Conservation (phyloP, 2,329 filamentous ascomycete species). For the Sordariomycetes sp. region DNA sequence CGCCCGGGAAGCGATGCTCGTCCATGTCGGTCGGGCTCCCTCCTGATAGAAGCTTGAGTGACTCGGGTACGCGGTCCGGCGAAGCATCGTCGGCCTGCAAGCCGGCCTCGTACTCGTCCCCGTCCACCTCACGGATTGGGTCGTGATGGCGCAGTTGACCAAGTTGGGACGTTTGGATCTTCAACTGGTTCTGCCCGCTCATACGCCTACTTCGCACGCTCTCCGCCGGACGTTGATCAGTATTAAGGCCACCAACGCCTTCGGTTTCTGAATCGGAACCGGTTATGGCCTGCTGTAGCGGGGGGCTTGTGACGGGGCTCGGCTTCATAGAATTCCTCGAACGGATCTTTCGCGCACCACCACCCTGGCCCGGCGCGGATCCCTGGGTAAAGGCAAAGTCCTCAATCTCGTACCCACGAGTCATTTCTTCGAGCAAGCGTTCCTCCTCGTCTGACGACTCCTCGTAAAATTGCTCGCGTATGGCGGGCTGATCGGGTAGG, state of each 20-base stretch:
- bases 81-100: neutral
- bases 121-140: neutral
- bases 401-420: constrained; percentile 69
- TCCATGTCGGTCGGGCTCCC: neutral
- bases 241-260: constrained; percentile 8
- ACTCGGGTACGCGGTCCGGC: neutral
- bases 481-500: neutral
- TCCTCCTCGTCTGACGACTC: constrained; percentile 63
- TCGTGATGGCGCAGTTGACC: neutral
- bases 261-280: constrained; percentile 19
- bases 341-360: neutral
- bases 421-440: constrained; percentile 77
- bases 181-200: constrained; percentile 75
- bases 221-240: constrained; percentile 20
- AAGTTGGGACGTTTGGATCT: constrained; percentile 61
- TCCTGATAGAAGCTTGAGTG: neutral
- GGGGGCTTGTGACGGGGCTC: neutral
- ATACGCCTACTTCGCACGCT: constrained; percentile 66
- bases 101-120: neutral
- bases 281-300: neutral
- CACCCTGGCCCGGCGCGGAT: neutral
- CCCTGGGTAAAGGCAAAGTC: constrained; percentile 59
- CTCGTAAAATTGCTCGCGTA: constrained; percentile 47
- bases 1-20: neutral
- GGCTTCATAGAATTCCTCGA: neutral